Conservation (phyloP, 306 rosid species). For the Amphicarpaea edgeworthii region DNA sequence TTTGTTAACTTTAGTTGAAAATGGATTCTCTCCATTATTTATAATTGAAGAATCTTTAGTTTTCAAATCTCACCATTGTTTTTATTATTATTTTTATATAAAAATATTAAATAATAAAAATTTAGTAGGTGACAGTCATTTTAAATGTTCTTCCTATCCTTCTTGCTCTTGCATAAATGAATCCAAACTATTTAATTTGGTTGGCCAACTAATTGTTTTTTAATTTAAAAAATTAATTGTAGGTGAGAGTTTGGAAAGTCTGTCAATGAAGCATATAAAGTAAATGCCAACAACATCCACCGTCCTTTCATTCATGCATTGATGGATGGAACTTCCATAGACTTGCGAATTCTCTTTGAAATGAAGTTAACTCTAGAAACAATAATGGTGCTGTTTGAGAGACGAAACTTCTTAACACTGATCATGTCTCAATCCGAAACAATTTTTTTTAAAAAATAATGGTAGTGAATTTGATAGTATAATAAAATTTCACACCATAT, state of each 20-base stretch:
- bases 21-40: too few species aligned
- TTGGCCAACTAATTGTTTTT: conserved; percentile 43
- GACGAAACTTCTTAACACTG: too few species aligned
- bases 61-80: too few species aligned
- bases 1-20: neutral
- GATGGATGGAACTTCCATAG: conserved; percentile 27
- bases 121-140: neutral
- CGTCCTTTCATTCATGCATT: neutral
- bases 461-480: too few species aligned
- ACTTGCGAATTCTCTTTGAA: neutral
- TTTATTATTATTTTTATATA: too few species aligned
- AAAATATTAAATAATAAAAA: too few species aligned
- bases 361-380: neutral
- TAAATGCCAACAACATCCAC: conserved; percentile 42
- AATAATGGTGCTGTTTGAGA: neutral
- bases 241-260: neutral
- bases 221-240: neutral
- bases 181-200: conserved; percentile 26
- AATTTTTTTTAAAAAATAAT: too few species aligned
- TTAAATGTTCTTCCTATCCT: neutral
- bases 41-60: too few species aligned
- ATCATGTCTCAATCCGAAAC: too few species aligned
- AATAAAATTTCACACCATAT: too few species aligned
- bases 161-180: neutral
- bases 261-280: neutral